A percentile compares a stretch with the other conserved stretches of the same genome.
phyloP scores from a whole-genome alignment of 140 eudicot species.

The Flaveria floridana region DNA sequence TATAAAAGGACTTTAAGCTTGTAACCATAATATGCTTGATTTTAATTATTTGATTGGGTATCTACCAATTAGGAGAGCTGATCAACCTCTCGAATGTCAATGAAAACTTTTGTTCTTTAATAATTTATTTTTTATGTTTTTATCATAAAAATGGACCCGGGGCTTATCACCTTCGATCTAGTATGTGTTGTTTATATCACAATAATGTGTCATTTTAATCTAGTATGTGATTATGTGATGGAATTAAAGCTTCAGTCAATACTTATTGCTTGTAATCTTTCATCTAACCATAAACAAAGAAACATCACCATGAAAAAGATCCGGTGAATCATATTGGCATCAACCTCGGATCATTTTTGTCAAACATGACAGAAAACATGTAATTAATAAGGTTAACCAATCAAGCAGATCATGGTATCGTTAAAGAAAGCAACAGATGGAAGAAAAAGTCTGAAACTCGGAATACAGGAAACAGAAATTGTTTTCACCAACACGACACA shows the following conservation, averaged over 20 bases:
- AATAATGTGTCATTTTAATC: not conserved
- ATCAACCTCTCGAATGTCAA: not conserved
- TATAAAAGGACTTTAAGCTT: not conserved
- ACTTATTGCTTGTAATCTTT: not conserved
- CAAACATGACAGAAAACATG: conserved; percentile 17
- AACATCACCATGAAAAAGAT: conserved; percentile 25
- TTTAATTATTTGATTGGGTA: not conserved
- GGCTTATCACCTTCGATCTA: not conserved
- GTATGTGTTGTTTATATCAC: not conserved
- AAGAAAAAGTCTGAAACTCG: not conserved
- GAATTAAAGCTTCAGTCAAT: not conserved
- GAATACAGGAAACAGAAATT: conserved; percentile 8
- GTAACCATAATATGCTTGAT: not conserved
- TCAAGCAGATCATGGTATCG: conserved; percentile 11
- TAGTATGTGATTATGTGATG: not conserved
- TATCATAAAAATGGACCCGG: not conserved
- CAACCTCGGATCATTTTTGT: conserved; percentile 12
- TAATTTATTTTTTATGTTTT: not conserved
- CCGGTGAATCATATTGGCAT: conserved; percentile 4
- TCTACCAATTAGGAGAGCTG: not conserved
- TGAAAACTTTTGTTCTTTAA: not conserved
- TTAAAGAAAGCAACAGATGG: conserved; percentile 12
- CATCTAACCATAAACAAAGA: not conserved
- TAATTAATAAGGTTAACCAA: conserved; percentile 4
- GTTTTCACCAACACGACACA: conserved; percentile 1